Conservation (phyloP, 345 rosid genomes). For the Melaleuca alternifolia region DNA sequence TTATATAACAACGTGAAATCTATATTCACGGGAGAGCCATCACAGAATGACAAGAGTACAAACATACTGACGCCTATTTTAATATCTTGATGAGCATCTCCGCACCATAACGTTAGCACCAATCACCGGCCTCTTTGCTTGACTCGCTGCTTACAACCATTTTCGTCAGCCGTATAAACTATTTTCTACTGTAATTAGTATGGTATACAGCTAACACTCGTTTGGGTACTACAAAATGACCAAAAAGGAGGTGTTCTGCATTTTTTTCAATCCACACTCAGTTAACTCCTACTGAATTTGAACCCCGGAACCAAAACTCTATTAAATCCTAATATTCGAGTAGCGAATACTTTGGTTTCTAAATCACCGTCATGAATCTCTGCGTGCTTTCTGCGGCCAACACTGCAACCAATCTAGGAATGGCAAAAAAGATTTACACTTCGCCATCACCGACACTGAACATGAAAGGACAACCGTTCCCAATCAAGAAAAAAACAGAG, state of each 20-base stretch:
- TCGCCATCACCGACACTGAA: not conserved
- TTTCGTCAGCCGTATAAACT: not conserved
- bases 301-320: not conserved
- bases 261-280: not conserved
- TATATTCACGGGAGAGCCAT: not conserved
- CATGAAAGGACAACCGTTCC: not conserved
- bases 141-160: not conserved
- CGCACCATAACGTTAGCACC: not conserved
- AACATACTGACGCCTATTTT: not conserved
- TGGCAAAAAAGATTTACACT: not conserved
- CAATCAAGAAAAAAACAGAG: not conserved
- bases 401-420: not conserved
- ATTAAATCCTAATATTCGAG: not conserved
- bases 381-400: not conserved
- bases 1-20: not conserved
- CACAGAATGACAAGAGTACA: not conserved
- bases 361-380: not conserved
- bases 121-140: not conserved
- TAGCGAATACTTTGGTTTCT: not conserved
- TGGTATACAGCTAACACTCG: not conserved
- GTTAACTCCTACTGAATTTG: not conserved
- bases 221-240: not conserved
- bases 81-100: not conserved
- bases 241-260: not conserved
- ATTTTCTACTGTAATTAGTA: not conserved